Conservation (phyloP, 768 basidiomycete species). For the Suillus occidentalis region DNA sequence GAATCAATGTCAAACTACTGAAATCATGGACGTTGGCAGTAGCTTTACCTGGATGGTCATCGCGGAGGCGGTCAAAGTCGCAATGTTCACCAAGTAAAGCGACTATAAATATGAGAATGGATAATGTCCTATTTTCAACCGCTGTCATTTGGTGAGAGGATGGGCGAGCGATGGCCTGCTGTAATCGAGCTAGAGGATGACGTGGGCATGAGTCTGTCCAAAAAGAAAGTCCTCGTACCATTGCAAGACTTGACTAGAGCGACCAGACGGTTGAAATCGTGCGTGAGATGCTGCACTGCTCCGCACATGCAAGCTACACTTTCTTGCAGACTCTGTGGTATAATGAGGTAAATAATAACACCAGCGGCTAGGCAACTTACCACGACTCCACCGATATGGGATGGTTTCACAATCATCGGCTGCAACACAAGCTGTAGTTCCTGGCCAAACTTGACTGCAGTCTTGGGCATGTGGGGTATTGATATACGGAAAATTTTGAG, state of each 20-base stretch:
- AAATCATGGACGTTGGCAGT: too few relatives aligned
- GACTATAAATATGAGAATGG: conserved; percentile 80
- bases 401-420: conserved; percentile 90
- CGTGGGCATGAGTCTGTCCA: conserved; percentile 9
- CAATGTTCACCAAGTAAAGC: conserved; percentile 87
- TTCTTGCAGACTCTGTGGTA: conserved; percentile 77
- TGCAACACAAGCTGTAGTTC: conserved; percentile 81
- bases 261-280: conserved; percentile 77
- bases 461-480: conserved; percentile 88
- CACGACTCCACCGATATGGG: conserved; percentile 61
- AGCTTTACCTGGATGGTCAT: conserved; percentile 56
- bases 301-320: conserved; percentile 90
- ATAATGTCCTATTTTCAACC: conserved; percentile 54
- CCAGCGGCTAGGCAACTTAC: conserved; percentile 38
- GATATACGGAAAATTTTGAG: conserved; percentile 85
- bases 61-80: conserved; percentile 76
- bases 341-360: not conserved
- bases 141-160: conserved; percentile 39
- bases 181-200: conserved; percentile 53
- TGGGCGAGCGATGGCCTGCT: conserved; percentile 52
- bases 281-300: conserved; percentile 81
- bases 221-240: conserved; percentile 41
- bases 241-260: conserved; percentile 86
- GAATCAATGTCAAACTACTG: conserved; percentile 46
- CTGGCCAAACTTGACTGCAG: conserved; percentile 82